Evolutionary conservation across 2,329 filamentous ascomycete species (phyloP).

Genomic region (Trichophyton equinum): DNA sequence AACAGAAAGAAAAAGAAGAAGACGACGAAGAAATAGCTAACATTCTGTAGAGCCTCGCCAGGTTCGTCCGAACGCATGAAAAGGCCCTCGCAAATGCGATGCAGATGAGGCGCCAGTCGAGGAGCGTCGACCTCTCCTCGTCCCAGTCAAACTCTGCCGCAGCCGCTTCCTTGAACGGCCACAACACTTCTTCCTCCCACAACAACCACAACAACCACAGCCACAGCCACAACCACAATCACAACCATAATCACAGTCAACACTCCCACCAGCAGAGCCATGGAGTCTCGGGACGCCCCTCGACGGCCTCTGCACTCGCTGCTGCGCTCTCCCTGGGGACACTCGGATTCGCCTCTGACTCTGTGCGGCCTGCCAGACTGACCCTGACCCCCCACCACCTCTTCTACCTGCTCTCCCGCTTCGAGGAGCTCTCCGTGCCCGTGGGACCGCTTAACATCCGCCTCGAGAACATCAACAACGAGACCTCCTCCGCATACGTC

Average conservation of each 20-base stretch:
- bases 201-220: too few relatives aligned
- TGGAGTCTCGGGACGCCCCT: constrained; percentile 51
- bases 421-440: constrained; percentile 79
- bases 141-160: constrained; percentile 47
- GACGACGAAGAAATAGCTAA: background rate
- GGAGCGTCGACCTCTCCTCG: constrained; percentile 51
- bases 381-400: constrained; percentile 91
- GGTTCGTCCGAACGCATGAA: constrained; percentile 93
- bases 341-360: constrained; percentile 72
- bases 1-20: background rate
- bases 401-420: constrained; percentile 89
- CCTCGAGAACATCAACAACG: constrained; percentile 85
- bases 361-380: constrained; percentile 77
- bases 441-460: constrained; percentile 95
- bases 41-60: constrained; percentile 64
- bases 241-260: too few relatives aligned
- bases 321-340: constrained; percentile 77
- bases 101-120: constrained; percentile 63
- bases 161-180: too few relatives aligned
- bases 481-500: constrained; percentile 76
- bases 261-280: constrained; percentile 21
- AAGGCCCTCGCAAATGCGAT: constrained; percentile 93
- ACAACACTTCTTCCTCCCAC: too few relatives aligned
- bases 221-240: too few relatives aligned
- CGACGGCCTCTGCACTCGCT: constrained; percentile 60